These are phyloP conservation scores for Prunus fruticosa DNA, from an alignment of 306 rosid genomes.

Conservation along the genomic window DNA sequence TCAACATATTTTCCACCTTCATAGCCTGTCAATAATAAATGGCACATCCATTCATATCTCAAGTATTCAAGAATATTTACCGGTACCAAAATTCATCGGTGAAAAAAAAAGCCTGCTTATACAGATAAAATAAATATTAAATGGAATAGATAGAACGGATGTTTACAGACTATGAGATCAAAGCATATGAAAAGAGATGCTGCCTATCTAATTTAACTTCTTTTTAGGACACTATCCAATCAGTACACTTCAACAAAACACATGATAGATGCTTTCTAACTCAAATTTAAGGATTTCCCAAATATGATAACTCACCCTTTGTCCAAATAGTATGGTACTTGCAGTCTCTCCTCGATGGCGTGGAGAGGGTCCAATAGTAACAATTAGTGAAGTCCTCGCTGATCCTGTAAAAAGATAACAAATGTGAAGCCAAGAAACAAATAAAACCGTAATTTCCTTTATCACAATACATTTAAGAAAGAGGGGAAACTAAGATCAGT, in stretches of 20 bases:
- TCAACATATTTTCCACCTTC: conserved; percentile 98
- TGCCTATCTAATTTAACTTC: neutral
- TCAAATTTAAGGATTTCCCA: conserved; percentile 4
- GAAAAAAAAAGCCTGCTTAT: neutral
- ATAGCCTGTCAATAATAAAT: conserved; percentile 59
- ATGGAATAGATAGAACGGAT: neutral
- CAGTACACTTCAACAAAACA: neutral
- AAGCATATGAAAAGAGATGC: neutral
- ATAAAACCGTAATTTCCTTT: neutral
- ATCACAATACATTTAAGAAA: neutral
- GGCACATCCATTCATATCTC: conserved; percentile 19
- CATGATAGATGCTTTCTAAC: neutral
- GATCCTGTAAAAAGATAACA: conserved; percentile 56
- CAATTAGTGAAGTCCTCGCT: conserved; percentile 93
- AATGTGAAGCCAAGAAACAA: conserved; percentile 9
- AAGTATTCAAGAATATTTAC: conserved; percentile 2
- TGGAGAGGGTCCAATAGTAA: conserved; percentile 97
- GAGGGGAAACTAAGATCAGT: neutral
- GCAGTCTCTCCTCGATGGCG: conserved; percentile 99
- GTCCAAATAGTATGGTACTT: conserved; percentile 91
- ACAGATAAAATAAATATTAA: neutral
- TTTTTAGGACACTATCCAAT: neutral
- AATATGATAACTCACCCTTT: conserved; percentile 67
- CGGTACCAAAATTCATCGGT: neutral
- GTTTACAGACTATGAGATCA: neutral